A percentile compares a stretch with the other conserved stretches of the same genome.
phyloP scores from a whole-genome alignment of 2,329 filamentous ascomycete species.

The Sphaerostilbella broomeana region DNA sequence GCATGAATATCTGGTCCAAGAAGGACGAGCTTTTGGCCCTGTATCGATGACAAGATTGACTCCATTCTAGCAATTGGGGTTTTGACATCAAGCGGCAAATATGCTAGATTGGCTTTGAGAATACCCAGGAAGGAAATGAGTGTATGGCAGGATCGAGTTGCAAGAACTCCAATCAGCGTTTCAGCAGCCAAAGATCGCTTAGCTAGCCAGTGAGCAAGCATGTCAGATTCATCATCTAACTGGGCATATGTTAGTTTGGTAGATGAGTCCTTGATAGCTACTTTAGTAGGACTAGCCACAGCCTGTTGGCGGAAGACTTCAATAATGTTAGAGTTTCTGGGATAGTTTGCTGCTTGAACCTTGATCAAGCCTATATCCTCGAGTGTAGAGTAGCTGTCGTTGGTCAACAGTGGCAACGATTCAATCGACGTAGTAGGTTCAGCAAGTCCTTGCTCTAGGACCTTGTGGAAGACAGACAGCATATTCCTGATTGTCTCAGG shows the following conservation, averaged over 20 bases:
- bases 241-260: constrained; percentile 17
- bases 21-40: constrained; percentile 13
- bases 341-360: constrained; percentile 14
- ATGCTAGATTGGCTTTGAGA: constrained; percentile 22
- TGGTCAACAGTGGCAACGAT: constrained; percentile 6
- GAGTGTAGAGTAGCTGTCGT: constrained; percentile 6
- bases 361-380: constrained; percentile 16
- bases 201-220: constrained; percentile 16
- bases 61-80: constrained; percentile 15
- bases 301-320: constrained; percentile 22
- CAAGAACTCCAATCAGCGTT: constrained; percentile 17
- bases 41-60: constrained; percentile 14
- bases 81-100: constrained; percentile 20
- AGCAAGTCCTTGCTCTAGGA: constrained; percentile 16
- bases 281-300: constrained; percentile 1
- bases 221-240: constrained; percentile 16
- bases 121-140: constrained; percentile 20
- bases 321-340: constrained; percentile 17
- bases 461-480: constrained; percentile 13
- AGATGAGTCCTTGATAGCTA: constrained; percentile 17
- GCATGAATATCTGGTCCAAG: constrained; percentile 7
- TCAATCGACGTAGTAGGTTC: constrained; percentile 10
- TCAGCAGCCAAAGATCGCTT: constrained; percentile 10
- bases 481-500: constrained; percentile 16
- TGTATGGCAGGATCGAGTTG: constrained; percentile 18